Evolutionary conservation across 495 filamentous ascomycete genomes (phyloP).

Genomic region (Penicillium lagena): DNA sequence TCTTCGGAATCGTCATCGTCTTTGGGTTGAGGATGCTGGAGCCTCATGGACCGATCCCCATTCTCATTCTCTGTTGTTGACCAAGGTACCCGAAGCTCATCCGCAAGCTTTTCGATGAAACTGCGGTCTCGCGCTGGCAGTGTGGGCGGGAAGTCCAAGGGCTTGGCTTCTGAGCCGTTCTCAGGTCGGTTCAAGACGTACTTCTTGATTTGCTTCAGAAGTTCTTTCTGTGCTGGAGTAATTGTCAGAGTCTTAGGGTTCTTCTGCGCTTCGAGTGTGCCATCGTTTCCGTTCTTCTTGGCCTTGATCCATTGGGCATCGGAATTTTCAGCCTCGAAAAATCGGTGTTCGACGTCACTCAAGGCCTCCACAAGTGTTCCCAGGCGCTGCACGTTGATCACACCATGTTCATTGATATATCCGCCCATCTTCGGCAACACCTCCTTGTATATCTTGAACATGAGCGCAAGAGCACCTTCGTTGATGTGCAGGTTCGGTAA

Average conservation of each 20-base stretch:
- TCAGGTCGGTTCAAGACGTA: constrained; percentile 62
- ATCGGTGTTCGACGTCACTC: constrained; percentile 76
- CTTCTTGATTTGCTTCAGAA: constrained; percentile 76
- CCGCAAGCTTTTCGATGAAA: constrained; percentile 84
- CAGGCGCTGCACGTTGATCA: constrained; percentile 79
- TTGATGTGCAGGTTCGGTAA: constrained; percentile 97
- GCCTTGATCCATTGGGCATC: constrained; percentile 87
- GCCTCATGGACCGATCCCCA: constrained; percentile 70
- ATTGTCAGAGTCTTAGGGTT: constrained; percentile 60
- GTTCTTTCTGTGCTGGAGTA: constrained; percentile 70
- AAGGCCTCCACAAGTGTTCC: constrained; percentile 75
- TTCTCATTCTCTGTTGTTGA: constrained; percentile 70
- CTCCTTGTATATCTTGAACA: constrained; percentile 96
- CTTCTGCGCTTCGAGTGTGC: constrained; percentile 52
- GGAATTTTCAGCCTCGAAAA: constrained; percentile 85
- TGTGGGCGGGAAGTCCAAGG: constrained; percentile 65
- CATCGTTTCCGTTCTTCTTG: constrained; percentile 45
- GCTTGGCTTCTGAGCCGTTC: constrained; percentile 32
- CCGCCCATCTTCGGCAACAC: constrained; percentile 82
- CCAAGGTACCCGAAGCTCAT: constrained; percentile 75
- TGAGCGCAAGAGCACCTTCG: constrained; percentile 88
- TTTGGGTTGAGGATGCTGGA: constrained; percentile 55
- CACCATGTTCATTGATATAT: constrained; percentile 93
- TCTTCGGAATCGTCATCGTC: constrained; percentile 54
- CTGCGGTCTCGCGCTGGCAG: constrained; percentile 82